phyloP scores from a whole-genome alignment of 2,329 filamentous ascomycete species.

The Eutypella sp. region DNA sequence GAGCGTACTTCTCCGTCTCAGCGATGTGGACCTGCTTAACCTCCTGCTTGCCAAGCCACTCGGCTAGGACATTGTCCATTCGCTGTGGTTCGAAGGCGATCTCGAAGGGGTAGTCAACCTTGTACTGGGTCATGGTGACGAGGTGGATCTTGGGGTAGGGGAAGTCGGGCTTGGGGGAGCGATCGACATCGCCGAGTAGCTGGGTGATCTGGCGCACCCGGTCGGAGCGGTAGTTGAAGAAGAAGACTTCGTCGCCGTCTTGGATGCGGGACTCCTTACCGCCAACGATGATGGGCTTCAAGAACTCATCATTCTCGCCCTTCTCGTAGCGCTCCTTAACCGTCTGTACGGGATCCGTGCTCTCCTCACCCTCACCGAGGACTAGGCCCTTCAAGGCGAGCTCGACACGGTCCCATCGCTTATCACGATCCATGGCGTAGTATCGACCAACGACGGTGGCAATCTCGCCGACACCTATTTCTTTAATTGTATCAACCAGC shows the following conservation, averaged over 20 bases:
- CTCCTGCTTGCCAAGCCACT: conserved; percentile 87
- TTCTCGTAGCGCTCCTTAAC: conserved; percentile 85
- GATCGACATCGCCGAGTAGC: conserved; percentile 86
- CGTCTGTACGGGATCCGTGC: conserved; percentile 76
- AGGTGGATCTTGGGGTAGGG: conserved; percentile 87
- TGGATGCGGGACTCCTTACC: conserved; percentile 82
- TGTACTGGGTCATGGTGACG: conserved; percentile 98
- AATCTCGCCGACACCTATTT: conserved; percentile 81
- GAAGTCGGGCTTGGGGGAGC: conserved; percentile 86
- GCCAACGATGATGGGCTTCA: conserved; percentile 94
- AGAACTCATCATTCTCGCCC: conserved; percentile 92
- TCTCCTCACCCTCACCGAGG: conserved; percentile 79
- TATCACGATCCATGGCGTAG: conserved; percentile 99
- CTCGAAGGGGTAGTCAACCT: conserved; percentile 87
- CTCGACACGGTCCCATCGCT: conserved; percentile 96
- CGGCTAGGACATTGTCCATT: conserved; percentile 97
- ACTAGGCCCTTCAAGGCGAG: conserved; percentile 83
- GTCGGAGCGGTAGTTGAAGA: conserved; percentile 99
- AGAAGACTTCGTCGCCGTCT: conserved; percentile 92
- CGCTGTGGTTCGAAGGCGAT: conserved; percentile 90
- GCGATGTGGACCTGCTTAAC: conserved; percentile 94
- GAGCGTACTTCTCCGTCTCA: conserved; percentile 98
- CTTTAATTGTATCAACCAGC: conserved; percentile 72
- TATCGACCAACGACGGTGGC: conserved; percentile 93
- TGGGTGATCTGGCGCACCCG: conserved; percentile 95